These are phyloP conservation scores for Claviceps sp. DNA, from an alignment of 2,329 filamentous ascomycete genomes.

Conservation along the genomic window DNA sequence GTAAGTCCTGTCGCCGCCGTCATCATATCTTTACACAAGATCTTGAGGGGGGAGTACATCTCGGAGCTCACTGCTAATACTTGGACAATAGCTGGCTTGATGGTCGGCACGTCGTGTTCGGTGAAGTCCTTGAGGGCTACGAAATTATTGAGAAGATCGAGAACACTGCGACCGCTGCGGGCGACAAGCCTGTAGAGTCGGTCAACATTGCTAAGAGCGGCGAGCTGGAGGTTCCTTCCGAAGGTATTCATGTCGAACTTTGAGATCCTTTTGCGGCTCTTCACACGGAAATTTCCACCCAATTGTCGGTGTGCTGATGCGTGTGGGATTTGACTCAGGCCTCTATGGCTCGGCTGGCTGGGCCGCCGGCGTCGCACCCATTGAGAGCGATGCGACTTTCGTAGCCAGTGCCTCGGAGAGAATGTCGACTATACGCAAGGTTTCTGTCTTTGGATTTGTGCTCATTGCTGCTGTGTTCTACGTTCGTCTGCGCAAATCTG, in stretches of 20 bases:
- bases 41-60: too few relatives aligned
- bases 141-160: constrained; percentile 71
- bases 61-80: background rate
- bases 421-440: constrained; percentile 33
- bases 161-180: constrained; percentile 48
- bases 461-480: constrained; percentile 31
- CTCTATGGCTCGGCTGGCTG: constrained; percentile 14
- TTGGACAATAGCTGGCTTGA: constrained; percentile 54
- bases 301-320: constrained; percentile 23
- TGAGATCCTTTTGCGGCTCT: constrained; percentile 30
- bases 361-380: constrained; percentile 8
- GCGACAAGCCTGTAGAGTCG: constrained; percentile 54
- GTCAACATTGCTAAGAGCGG: constrained; percentile 76
- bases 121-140: constrained; percentile 77
- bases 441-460: constrained; percentile 35
- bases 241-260: constrained; percentile 90
- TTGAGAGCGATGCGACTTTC: constrained; percentile 4
- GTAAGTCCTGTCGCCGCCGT: constrained; percentile 28
- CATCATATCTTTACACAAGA: background rate
- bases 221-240: constrained; percentile 67
- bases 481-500: constrained; percentile 25
- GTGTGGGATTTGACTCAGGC: constrained; percentile 16
- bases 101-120: constrained; percentile 75
- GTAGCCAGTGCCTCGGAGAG: constrained; percentile 3
- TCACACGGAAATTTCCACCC: constrained; percentile 6